These are phyloP conservation scores for Schizophyllum amplum DNA, from an alignment of 1,284 basidiomycete species.

Conservation along the genomic window DNA sequence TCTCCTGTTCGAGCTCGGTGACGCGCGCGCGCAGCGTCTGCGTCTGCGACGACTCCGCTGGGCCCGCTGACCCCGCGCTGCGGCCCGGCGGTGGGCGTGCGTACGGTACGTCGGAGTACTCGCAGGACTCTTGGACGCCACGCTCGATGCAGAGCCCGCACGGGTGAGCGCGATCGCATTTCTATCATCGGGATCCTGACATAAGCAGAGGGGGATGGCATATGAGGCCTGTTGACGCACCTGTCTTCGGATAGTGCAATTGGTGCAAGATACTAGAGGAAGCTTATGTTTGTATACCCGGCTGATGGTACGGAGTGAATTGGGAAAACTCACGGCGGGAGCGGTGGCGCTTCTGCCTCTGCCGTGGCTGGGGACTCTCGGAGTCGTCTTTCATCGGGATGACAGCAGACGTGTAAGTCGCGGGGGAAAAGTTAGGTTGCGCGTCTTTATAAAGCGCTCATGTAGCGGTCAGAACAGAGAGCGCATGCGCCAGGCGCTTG, in stretches of 20 bases:
- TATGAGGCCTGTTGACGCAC: constrained; percentile 21
- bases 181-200: background rate
- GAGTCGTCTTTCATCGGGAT: background rate
- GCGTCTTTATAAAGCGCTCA: background rate
- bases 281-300: background rate
- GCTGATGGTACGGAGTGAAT: background rate
- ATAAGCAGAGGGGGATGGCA: constrained; percentile 1
- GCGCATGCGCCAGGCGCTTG: background rate
- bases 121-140: background rate
- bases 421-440: background rate
- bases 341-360: background rate
- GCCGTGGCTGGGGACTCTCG: background rate
- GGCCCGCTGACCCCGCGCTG: background rate
- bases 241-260: constrained; percentile 48
- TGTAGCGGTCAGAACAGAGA: background rate
- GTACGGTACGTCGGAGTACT: background rate
- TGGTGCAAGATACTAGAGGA: constrained; percentile 40
- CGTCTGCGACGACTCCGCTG: background rate
- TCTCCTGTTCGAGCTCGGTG: constrained; percentile 8
- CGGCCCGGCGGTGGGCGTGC: constrained; percentile 33
- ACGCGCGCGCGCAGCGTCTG: background rate
- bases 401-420: too few relatives aligned
- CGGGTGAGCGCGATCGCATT: background rate
- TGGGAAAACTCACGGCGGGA: background rate
- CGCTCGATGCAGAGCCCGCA: background rate